Evolutionary conservation across 148 eudicot species (phyloP).

Genomic region (Silene uniflora): DNA sequence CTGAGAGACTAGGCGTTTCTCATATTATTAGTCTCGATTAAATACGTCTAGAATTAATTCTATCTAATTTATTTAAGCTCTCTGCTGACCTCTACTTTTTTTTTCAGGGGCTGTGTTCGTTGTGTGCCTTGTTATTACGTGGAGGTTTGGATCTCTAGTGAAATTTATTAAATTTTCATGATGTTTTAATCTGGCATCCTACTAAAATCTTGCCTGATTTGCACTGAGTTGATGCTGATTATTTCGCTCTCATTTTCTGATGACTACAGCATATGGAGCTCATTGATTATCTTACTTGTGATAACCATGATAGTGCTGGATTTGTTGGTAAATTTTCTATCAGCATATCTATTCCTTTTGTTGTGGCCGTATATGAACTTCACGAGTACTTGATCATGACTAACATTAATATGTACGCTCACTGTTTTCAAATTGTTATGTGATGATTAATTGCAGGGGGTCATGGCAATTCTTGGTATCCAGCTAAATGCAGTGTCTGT

Average conservation of each 20-base stretch:
- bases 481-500: constrained; percentile 98
- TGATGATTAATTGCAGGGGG: constrained; percentile 59
- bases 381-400: background rate
- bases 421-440: background rate
- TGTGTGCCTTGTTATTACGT: constrained; percentile 82
- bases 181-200: constrained; percentile 17
- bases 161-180: background rate
- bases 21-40: background rate
- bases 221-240: constrained; percentile 12
- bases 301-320: constrained; percentile 88
- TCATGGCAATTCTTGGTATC: constrained; percentile 88
- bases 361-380: background rate
- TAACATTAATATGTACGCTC: background rate
- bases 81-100: background rate
- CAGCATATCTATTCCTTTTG: background rate
- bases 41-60: background rate
- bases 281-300: constrained; percentile 78
- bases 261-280: constrained; percentile 80
- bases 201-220: background rate
- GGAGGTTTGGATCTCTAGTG: constrained; percentile 58
- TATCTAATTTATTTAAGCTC: constrained; percentile 4
- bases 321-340: constrained; percentile 60
- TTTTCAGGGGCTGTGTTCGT: constrained; percentile 85
- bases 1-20: background rate
- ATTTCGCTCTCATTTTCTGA: constrained; percentile 12